Conservation (phyloP, 345 rosid genomes). For the Eucalyptus sp. region DNA sequence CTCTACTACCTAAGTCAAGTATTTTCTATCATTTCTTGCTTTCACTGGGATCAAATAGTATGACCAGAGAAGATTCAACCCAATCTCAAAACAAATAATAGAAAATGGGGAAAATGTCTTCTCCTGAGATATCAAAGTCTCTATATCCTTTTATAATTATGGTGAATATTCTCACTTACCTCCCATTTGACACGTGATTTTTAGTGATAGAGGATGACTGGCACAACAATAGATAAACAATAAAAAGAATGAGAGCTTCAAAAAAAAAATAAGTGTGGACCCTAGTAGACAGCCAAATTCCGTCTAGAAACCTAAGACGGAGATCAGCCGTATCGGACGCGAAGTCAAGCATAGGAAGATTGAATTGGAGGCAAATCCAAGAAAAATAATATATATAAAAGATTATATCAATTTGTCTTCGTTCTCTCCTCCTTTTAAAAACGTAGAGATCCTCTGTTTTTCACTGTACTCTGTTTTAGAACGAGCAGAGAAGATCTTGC, state of each 20-base stretch:
- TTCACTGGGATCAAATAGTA: not conserved
- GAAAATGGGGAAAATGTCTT: not conserved
- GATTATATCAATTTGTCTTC: not conserved
- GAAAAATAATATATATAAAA: no score
- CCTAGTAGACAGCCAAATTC: not conserved
- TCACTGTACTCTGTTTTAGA: not conserved
- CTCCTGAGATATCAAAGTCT: not conserved
- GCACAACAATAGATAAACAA: not conserved
- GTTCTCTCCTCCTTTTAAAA: not conserved
- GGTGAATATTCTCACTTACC: not conserved
- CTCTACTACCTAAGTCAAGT: not conserved
- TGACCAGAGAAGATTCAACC: not conserved
- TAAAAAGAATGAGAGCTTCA: no score
- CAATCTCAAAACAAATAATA: not conserved
- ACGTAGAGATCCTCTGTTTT: not conserved
- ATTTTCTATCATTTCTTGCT: not conserved
- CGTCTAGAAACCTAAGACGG: not conserved
- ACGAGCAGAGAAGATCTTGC: not conserved
- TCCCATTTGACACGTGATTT: not conserved
- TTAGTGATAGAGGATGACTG: not conserved
- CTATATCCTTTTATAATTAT: not conserved
- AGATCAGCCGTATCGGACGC: not conserved
- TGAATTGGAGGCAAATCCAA: not conserved
- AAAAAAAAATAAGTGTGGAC: not conserved
- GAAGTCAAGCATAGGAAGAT: not conserved